A percentile compares a stretch with the other conserved stretches of the same genome.
Conservation (phyloP, 2,329 filamentous ascomycete species). For the Aspergillus fumigatus region DNA sequence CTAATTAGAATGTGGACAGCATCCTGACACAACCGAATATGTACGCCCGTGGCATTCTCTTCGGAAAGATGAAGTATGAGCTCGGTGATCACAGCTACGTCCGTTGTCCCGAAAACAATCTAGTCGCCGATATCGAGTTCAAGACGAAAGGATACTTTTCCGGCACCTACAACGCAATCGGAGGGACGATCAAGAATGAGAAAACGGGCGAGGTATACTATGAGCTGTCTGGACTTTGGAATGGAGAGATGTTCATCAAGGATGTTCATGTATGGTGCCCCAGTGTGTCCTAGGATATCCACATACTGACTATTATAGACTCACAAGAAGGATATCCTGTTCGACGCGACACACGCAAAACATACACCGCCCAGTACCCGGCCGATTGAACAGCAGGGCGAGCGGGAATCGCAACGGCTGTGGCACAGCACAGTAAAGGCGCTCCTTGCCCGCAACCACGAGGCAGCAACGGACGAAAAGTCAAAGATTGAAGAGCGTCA, state of each 20-base stretch:
- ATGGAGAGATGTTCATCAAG: constrained; percentile 89
- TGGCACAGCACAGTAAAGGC: constrained; percentile 81
- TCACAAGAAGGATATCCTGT: constrained; percentile 82
- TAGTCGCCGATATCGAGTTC: constrained; percentile 91
- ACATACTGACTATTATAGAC: constrained; percentile 53
- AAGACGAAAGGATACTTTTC: constrained; percentile 98
- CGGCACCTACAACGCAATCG: constrained; percentile 94
- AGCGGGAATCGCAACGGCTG: constrained; percentile 82
- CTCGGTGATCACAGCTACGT: constrained; percentile 94
- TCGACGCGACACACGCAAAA: constrained; percentile 75
- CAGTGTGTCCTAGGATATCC: neutral
- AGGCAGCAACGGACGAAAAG: constrained; percentile 88
- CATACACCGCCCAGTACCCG: constrained; percentile 69
- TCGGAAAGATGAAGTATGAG: constrained; percentile 99
- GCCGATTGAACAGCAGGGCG: constrained; percentile 79
- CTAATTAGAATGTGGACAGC: constrained; percentile 42
- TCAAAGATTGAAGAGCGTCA: constrained; percentile 93
- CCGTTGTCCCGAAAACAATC: constrained; percentile 78
- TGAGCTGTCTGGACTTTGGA: constrained; percentile 90
- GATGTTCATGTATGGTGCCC: constrained; percentile 55
- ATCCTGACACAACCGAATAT: constrained; percentile 97
- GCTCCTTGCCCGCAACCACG: constrained; percentile 79
- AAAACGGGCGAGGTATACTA: constrained; percentile 82
- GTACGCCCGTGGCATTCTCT: constrained; percentile 94
- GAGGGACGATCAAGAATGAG: constrained; percentile 83